Evolutionary conservation across 202 grass and related monocot genomes (phyloP), one percentile per base, ranked within the genome.

Genomic region (Schoenoplectus triqueter): DNA sequence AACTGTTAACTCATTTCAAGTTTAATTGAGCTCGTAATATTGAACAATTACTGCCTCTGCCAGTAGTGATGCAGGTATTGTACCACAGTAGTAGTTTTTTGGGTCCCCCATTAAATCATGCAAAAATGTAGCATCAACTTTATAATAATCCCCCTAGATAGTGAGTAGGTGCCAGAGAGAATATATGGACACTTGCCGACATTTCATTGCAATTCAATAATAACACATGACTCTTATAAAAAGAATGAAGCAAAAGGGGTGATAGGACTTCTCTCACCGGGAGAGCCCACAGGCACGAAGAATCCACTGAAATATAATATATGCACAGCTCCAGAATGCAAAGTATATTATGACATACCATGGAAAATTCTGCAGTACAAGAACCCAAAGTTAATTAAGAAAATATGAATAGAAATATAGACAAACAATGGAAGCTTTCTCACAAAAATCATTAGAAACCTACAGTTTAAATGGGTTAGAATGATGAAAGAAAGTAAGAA

Each of bases 271-370:
- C 41, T 59, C 72, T 73, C 85, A 98, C 96, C 96, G 94, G 69
- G 93, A 89, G 78, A 95, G 15, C 8, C 65, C 84, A 81, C 64
- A 95, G 69, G 91, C 93, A 84, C 95, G 93, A 52, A 88, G 81
- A 47, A 91, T 42, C 91, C 96, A 98, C 72, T 95, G 96, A 78
- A 98, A 95, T 64, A 84, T 88, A 83, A 91, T 84, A 82, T 98
- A 98, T 39, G 84, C 76, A 54, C 88, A 88, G 61, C 96, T 98
- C 93, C 96, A 98, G 40, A 98, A 90, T 69, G 93, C 70, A 87
- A 98, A 98, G 64, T 94, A 98, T 69, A 90, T 90, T 41, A 99
- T 92, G 10, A 86, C 84, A 63, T 95, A 99, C 96, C 91, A 99
- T 46, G 91, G 96, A 83, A 99, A 95, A 80, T 89, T 90, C 96